Evolutionary conservation across 176 grass and related monocot species (phyloP).

Genomic region (Musa beccarii): DNA sequence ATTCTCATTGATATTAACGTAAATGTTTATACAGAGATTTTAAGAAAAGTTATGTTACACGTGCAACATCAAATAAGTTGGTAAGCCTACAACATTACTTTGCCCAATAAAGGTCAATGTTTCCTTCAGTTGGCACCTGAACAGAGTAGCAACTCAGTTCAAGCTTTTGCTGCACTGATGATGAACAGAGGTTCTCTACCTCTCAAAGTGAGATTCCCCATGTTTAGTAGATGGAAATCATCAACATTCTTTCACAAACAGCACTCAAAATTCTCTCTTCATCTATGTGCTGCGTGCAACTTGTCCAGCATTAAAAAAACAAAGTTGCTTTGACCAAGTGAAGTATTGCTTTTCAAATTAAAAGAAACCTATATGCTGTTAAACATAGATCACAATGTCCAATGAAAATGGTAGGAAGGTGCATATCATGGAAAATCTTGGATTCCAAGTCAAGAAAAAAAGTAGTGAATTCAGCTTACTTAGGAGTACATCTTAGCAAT

Average conservation of each 20-base stretch:
- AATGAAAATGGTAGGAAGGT: too few species aligned
- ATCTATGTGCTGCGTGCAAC: slow-evolving; percentile 45
- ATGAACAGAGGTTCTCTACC: slow-evolving; percentile 57
- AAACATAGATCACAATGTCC: too few species aligned
- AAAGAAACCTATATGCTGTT: neutral
- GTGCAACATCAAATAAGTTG: slow-evolving; percentile 74
- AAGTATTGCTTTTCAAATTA: neutral
- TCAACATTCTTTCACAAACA: slow-evolving; percentile 79
- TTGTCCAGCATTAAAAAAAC: neutral
- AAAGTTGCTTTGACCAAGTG: neutral
- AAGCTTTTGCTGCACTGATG: slow-evolving; percentile 74
- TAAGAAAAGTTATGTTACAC: slow-evolving; percentile 19
- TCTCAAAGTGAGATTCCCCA: slow-evolving; percentile 72
- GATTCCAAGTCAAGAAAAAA: neutral
- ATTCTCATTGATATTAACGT: too few species aligned
- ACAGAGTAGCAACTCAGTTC: slow-evolving; percentile 55
- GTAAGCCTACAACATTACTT: slow-evolving; percentile 87
- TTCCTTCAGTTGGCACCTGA: slow-evolving; percentile 60
- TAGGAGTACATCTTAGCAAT: neutral
- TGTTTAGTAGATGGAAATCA: slow-evolving; percentile 70
- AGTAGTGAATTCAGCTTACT: neutral
- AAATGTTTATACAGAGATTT: neutral
- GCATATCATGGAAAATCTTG: too few species aligned
- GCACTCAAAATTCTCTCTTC: slow-evolving; percentile 60
- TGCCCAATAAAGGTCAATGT: slow-evolving; percentile 66